Percentiles rank a stretch among this genome's conserved stretches.
phyloP scores from a whole-genome alignment of 2,329 filamentous ascomycete species.

The Talaromyces piceae region DNA sequence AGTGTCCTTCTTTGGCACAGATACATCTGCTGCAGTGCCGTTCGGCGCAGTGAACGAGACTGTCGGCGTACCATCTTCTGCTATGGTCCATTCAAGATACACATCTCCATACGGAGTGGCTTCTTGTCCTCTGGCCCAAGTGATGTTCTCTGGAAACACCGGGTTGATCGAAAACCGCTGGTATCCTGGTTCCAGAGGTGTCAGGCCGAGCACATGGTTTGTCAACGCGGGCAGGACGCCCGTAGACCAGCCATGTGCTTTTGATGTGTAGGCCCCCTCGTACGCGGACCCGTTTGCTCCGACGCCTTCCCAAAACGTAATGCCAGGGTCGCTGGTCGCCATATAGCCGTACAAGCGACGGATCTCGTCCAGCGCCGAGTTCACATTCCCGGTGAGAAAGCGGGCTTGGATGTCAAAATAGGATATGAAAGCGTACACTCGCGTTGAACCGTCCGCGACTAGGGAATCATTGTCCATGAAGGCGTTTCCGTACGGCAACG shows the following conservation, averaged over 20 bases:
- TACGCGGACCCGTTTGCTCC: slow-evolving; percentile 38
- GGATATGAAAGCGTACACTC: slow-evolving; percentile 47
- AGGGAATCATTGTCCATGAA: slow-evolving; percentile 45
- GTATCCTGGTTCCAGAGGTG: slow-evolving; percentile 40
- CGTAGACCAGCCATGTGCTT: slow-evolving; percentile 47
- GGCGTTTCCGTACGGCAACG: slow-evolving; percentile 42
- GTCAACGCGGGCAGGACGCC: slow-evolving; percentile 43
- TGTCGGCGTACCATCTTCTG: background rate
- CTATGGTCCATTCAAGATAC: slow-evolving; percentile 34
- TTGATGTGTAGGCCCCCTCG: slow-evolving; percentile 41
- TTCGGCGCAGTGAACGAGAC: slow-evolving; percentile 5
- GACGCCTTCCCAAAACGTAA: slow-evolving; percentile 49
- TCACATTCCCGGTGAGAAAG: slow-evolving; percentile 30
- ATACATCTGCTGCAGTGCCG: slow-evolving; percentile 7
- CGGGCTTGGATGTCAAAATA: slow-evolving; percentile 49
- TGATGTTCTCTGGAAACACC: slow-evolving; percentile 33
- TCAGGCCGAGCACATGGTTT: slow-evolving; percentile 43
- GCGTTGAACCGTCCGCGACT: slow-evolving; percentile 31
- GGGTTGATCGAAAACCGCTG: slow-evolving; percentile 23
- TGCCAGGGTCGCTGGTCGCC: slow-evolving; percentile 38
- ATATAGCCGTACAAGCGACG: slow-evolving; percentile 46
- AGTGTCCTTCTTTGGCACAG: slow-evolving; percentile 2
- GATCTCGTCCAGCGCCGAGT: slow-evolving; percentile 40
- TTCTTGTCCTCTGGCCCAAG: slow-evolving; percentile 40
- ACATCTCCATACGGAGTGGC: slow-evolving; percentile 37